Evolutionary conservation across 441 rosid genomes (phyloP), one percentile per base, ranked within the genome.

Genomic region (Bocquillonia castaneifolia): DNA sequence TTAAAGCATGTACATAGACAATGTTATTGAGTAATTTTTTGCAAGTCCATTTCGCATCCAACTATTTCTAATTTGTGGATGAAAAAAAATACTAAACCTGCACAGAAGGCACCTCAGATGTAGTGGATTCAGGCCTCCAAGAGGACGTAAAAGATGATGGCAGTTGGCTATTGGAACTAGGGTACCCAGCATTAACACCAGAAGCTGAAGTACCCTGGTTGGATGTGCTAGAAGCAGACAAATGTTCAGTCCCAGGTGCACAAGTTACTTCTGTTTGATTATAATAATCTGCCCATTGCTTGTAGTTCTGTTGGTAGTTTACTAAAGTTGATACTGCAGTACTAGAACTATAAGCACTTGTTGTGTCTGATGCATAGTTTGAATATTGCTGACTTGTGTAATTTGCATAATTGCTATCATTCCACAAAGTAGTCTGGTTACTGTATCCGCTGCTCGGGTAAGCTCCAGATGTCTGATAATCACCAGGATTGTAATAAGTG

Each of bases 401-500:
- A 74, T 79, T 86, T 53, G 87, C 77, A 76, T 91, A 88, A 77
- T 75, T 89, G 63, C 92, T 86, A 63, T 81, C 94, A 74, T 79
- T 92, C 87, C 85, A 83, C 29, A 81, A 67, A 66, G 89, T 60
- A 26, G 85, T 72, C 77, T 88, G 96, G 76, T 81, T 84, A 85
- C 74, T 78, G 83, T 90, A 90, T 66, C 86, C 80, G 72, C 83
- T 82, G 68, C 86, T 90, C 68, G 91, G 86, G 78, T 87, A 95
- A 79, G 91, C 91, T 86, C 93, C 93, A 81, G 93, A 80, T 79
- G 95, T 90, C 98, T 95, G 99, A 88, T 95, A 95, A 90, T 92
- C 93, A 92, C 84, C 95, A 86, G 97, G 91, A 90, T 86, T 86
- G 93, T 90, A 86, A 85, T 95, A 90, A 89, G 96, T 85, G 89